phyloP scores from a whole-genome alignment of 305 asterid species.

The Fraxinus baroniana region DNA sequence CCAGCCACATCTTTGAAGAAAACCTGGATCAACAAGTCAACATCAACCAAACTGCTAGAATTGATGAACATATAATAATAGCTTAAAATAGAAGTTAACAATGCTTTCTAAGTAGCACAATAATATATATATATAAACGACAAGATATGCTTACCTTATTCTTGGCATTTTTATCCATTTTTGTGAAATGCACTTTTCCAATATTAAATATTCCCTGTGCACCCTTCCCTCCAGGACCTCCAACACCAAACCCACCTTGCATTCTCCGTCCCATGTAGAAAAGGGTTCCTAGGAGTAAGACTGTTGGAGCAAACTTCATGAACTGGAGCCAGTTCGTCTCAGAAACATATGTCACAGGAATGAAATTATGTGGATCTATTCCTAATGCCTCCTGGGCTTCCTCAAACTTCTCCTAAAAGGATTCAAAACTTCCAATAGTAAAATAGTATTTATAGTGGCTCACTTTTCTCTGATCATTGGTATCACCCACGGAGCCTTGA shows the following conservation, averaged over 20 bases:
- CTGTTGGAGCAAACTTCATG: constrained; percentile 40
- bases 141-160: constrained; percentile 52
- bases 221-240: constrained; percentile 63
- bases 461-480: constrained; percentile 22
- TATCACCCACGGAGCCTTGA: constrained; percentile 34
- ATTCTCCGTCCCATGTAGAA: constrained; percentile 39
- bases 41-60: neutral
- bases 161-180: constrained; percentile 74
- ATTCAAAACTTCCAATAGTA: constrained; percentile 57
- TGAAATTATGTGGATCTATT: constrained; percentile 58
- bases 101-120: neutral
- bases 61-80: neutral
- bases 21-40: constrained; percentile 42
- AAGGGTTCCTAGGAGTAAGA: constrained; percentile 37
- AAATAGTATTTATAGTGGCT: constrained; percentile 37
- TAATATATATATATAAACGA: neutral
- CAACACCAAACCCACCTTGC: constrained; percentile 42
- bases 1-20: constrained; percentile 83
- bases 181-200: constrained; percentile 67
- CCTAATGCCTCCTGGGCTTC: constrained; percentile 70
- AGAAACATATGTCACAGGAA: constrained; percentile 54
- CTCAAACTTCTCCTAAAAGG: constrained; percentile 71
- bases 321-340: constrained; percentile 41
- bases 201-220: constrained; percentile 60
- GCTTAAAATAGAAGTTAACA: neutral